These are phyloP conservation scores for Tephrocybe sp. DNA, from an alignment of 768 basidiomycete species.

Conservation along the genomic window DNA sequence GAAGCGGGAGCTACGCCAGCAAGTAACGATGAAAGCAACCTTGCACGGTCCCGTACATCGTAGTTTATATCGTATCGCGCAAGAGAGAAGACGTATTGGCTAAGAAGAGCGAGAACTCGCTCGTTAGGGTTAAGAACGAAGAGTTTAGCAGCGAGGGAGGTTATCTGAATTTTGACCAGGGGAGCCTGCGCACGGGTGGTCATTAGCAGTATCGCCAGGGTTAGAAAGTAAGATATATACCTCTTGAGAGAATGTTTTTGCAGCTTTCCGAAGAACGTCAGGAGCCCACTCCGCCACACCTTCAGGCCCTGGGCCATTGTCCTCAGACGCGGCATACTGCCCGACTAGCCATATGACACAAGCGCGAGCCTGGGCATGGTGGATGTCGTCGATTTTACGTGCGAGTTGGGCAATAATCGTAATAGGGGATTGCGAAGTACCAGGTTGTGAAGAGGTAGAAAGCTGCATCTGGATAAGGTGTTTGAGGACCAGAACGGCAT, in stretches of 20 bases:
- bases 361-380: constrained; percentile 78
- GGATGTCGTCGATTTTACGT: constrained; percentile 74
- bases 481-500: constrained; percentile 84
- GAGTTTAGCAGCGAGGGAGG: constrained; percentile 87
- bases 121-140: constrained; percentile 65
- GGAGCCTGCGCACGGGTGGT: constrained; percentile 39
- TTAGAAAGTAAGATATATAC: constrained; percentile 34
- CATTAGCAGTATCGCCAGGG: background rate
- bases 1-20: constrained; percentile 41
- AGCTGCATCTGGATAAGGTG: constrained; percentile 75
- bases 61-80: constrained; percentile 88
- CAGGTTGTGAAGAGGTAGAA: constrained; percentile 26
- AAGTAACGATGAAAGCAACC: constrained; percentile 76
- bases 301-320: constrained; percentile 38
- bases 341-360: constrained; percentile 94
- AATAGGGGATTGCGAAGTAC: constrained; percentile 43
- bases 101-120: constrained; percentile 50
- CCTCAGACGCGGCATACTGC: constrained; percentile 64
- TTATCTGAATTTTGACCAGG: constrained; percentile 77
- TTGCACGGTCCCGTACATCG: constrained; percentile 88
- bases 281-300: constrained; percentile 81
- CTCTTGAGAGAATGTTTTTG: constrained; percentile 73
- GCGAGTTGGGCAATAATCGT: constrained; percentile 81
- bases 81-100: constrained; percentile 74
- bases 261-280: constrained; percentile 81